These are phyloP conservation scores for Lathyrus oleraceus DNA, from an alignment of 306 rosid species.

Conservation along the genomic window DNA sequence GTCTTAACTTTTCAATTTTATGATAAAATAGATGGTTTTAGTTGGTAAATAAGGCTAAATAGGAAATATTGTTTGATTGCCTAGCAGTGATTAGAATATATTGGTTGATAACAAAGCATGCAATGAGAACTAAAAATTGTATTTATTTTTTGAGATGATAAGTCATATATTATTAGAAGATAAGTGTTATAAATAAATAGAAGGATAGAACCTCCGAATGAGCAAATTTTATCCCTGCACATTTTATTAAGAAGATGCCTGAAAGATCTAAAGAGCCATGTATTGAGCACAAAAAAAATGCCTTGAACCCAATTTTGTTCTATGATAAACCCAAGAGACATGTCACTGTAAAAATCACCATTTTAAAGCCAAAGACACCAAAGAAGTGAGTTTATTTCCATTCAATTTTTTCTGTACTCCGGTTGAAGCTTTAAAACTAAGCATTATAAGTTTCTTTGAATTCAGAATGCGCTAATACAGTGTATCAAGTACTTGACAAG, in stretches of 20 bases:
- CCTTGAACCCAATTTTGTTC: not conserved
- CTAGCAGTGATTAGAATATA: not conserved
- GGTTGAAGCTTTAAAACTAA: not conserved
- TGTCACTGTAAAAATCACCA: not conserved
- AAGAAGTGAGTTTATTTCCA: conserved; percentile 1
- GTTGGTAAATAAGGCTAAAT: not conserved
- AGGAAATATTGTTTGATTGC: not conserved
- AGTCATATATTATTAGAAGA: not conserved
- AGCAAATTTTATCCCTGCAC: not conserved
- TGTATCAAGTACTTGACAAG: not conserved
- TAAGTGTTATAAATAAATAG: not conserved
- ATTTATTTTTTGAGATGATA: conserved; percentile 1
- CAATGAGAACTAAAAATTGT: not conserved
- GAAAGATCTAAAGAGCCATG: conserved; percentile 6
- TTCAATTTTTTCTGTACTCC: not conserved
- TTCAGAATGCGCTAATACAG: not conserved
- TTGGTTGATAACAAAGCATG: not conserved
- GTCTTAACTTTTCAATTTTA: not conserved
- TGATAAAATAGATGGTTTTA: not conserved
- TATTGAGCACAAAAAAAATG: not conserved
- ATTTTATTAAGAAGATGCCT: conserved; percentile 1
- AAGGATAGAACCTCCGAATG: not conserved
- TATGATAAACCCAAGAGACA: not conserved
- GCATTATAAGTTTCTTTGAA: not conserved
- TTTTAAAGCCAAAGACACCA: not conserved